Evolutionary conservation across 345 rosid genomes (phyloP), one percentile per base, ranked within the genome.

Genomic region (Eucalyptus sp.): DNA sequence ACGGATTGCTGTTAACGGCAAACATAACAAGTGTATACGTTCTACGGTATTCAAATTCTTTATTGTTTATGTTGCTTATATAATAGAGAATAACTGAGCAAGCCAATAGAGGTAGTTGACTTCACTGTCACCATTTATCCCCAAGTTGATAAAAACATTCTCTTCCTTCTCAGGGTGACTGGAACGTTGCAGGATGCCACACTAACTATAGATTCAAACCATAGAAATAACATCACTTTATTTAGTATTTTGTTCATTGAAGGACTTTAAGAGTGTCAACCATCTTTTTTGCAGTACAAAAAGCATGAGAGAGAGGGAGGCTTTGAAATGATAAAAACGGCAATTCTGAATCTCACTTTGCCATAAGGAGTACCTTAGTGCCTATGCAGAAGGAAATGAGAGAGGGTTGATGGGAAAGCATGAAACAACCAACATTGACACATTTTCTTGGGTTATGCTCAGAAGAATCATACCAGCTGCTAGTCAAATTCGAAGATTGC

Each of bases 171-270:
- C 91, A 96, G 90, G 99, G 99, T 87, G 99, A 97, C 88, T 96
- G 99, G 99, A 97, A 96, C 25, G 99, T 98, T 90, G 99, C 97
- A 86, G 98, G 99, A 90, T 97, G 98, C 92, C 99, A 97, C 93
- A 96, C 99, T 91, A 96, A 95, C 76, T 96, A 91, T 94, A 97
- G 97, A 96, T 92, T 89, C 60, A 27, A 3, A 60, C 15, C n/a
- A 27, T 12, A 60, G 14, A 60, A 60, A 25, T 60, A 60, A 60
- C 66, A 60, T 25, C 7, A 60, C 7, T 25, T 25, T 9, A 15
- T 33, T 37, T 3, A 44, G 86, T 83, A 5, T n/a, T 44, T 46
- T 83, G 17, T 64, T 31, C 7, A n/a, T 27, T 43, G 71, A 58
- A 58, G n/a, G 66, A 58, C n/a, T 58, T 58, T 25, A 25, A 58